Conservation (phyloP, 2,329 filamentous ascomycete species). For the Stromatinia cepivora region DNA sequence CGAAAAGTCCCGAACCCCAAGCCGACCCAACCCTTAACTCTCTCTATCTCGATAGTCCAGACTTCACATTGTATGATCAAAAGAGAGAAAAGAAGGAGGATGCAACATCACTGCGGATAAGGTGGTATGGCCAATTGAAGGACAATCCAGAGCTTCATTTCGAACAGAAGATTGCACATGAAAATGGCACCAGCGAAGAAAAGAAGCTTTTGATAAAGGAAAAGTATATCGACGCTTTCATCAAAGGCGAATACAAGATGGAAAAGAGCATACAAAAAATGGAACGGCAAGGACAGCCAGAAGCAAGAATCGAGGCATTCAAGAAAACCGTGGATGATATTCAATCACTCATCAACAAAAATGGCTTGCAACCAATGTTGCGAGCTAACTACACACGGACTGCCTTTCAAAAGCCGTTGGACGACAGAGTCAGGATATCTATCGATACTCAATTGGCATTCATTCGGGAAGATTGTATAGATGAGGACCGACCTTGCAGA, state of each 20-base stretch:
- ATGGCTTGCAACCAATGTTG: slow-evolving; percentile 78
- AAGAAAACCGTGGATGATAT: slow-evolving; percentile 73
- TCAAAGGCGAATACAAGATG: slow-evolving; percentile 85
- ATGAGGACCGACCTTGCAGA: slow-evolving; percentile 81
- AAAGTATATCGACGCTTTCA: slow-evolving; percentile 87
- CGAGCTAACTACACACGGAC: slow-evolving; percentile 92
- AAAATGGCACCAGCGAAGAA: slow-evolving; percentile 76
- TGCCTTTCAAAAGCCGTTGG: slow-evolving; percentile 93
- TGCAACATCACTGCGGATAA: slow-evolving; percentile 78
- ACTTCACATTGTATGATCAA: slow-evolving; percentile 81
- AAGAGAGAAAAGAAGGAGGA: slow-evolving; percentile 77
- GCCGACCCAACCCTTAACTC: slow-evolving; percentile 89
- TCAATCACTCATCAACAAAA: slow-evolving; percentile 74
- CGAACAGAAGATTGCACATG: slow-evolving; percentile 84
- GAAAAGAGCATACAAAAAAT: slow-evolving; percentile 89
- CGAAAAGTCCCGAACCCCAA: slow-evolving; percentile 78
- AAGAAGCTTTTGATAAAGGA: slow-evolving; percentile 84
- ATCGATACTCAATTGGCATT: slow-evolving; percentile 92
- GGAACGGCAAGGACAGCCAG: slow-evolving; percentile 69
- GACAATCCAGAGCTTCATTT: slow-evolving; percentile 77
- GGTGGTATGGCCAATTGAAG: slow-evolving; percentile 87
- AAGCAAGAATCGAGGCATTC: slow-evolving; percentile 66
- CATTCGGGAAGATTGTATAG: slow-evolving; percentile 76
- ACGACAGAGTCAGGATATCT: slow-evolving; percentile 86
- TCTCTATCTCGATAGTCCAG: slow-evolving; percentile 88